Conservation (phyloP, 2,329 filamentous ascomycete species). For the Fonsecaea pugnacius region DNA sequence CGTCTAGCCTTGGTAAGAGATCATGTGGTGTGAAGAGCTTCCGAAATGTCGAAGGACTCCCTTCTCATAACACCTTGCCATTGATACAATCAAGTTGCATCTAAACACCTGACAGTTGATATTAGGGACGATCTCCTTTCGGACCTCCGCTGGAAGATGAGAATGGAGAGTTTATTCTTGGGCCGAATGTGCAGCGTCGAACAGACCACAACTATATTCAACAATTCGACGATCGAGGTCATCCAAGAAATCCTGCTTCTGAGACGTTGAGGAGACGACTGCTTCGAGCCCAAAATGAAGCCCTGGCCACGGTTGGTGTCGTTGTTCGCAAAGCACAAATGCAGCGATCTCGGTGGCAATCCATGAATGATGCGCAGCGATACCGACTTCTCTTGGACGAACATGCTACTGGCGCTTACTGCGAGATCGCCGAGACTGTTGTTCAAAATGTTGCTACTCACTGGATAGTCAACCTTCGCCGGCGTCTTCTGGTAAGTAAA, state of each 20-base stretch:
- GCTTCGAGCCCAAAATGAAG: slow-evolving; percentile 56
- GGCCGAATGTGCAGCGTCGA: slow-evolving; percentile 36
- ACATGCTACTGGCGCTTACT: slow-evolving; percentile 25
- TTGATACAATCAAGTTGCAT: not conserved
- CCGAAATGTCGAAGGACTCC: not conserved
- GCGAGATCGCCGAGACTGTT: slow-evolving; percentile 13
- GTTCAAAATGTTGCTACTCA: slow-evolving; percentile 21
- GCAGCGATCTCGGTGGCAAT: slow-evolving; percentile 34
- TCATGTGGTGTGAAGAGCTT: not conserved
- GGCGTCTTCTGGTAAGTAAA: slow-evolving; percentile 40
- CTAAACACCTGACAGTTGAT: slow-evolving; percentile 11
- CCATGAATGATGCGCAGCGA: slow-evolving; percentile 43
- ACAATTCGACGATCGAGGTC: slow-evolving; percentile 53
- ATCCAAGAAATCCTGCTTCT: slow-evolving; percentile 52
- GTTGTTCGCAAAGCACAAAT: slow-evolving; percentile 50
- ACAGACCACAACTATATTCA: slow-evolving; percentile 52
- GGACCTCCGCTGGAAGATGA: slow-evolving; percentile 35
- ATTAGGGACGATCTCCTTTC: slow-evolving; percentile 35
- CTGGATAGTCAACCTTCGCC: slow-evolving; percentile 27
- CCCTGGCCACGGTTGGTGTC: slow-evolving; percentile 55
- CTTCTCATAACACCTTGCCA: not conserved
- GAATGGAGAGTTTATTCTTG: slow-evolving; percentile 34
- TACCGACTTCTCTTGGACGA: slow-evolving; percentile 43
- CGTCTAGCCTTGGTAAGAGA: slow-evolving; percentile 52
- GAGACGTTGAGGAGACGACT: slow-evolving; percentile 47